Evolutionary conservation across 164 flowering plant species (phyloP).

Genomic region (Hamamelis virginiana): DNA sequence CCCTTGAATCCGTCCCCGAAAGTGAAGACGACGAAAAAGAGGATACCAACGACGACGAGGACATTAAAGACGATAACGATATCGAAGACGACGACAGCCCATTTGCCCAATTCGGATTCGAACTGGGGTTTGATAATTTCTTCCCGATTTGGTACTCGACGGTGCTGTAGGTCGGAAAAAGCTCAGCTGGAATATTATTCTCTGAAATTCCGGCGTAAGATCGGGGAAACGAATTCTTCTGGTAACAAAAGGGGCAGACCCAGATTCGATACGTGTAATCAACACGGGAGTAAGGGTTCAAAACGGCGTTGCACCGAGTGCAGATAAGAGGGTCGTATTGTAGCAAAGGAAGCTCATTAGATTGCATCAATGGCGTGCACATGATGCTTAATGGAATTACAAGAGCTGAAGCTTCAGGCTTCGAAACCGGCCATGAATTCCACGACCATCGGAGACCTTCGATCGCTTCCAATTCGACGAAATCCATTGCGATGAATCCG

Average conservation of each 20-base stretch:
- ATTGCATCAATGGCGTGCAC: conserved; percentile 74
- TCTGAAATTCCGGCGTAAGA: conserved; percentile 69
- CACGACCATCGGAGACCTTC: conserved; percentile 97
- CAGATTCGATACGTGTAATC: conserved; percentile 74
- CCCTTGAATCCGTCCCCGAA: conserved; percentile 25
- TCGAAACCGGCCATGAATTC: conserved; percentile 89
- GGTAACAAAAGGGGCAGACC: conserved; percentile 80
- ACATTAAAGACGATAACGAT: conserved; percentile 18
- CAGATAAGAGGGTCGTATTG: conserved; percentile 75
- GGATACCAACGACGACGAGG: conserved; percentile 28
- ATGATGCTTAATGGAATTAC: conserved; percentile 71
- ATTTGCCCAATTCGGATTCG: conserved; percentile 22
- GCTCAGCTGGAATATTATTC: conserved; percentile 86
- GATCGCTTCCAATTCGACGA: conserved; percentile 77
- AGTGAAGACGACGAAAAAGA: conserved; percentile 29
- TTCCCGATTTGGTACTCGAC: conserved; percentile 61
- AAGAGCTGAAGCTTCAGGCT: conserved; percentile 50
- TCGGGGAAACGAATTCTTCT: conserved; percentile 59
- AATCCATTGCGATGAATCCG: conserved; percentile 54
- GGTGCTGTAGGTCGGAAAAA: conserved; percentile 82
- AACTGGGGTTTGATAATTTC: conserved; percentile 7
- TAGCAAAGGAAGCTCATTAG: conserved; percentile 71
- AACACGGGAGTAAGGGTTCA: conserved; percentile 93
- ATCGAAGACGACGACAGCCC: conserved; percentile 17
- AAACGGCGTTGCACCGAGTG: conserved; percentile 52